Conservation (phyloP, 2,329 filamentous ascomycete species). For the Xylaria hypoxylon region DNA sequence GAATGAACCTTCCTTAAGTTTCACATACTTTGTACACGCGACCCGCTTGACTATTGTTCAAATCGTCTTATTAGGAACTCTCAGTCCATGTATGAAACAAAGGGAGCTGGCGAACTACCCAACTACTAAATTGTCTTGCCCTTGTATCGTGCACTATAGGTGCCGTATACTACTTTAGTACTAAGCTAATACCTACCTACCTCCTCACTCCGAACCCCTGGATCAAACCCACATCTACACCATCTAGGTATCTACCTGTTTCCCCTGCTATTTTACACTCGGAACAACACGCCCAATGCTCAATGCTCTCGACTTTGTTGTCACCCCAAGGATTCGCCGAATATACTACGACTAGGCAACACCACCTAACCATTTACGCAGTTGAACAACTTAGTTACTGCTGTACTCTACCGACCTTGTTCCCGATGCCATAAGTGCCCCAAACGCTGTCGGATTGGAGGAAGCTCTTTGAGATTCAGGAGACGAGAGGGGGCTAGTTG, state of each 20-base stretch:
- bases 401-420: conserved; percentile 28
- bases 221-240: conserved; percentile 42
- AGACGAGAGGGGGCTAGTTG: conserved; percentile 40
- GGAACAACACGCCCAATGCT: conserved; percentile 33
- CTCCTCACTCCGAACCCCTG: conserved; percentile 45
- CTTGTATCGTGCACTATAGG: conserved; percentile 23
- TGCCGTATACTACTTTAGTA: conserved; percentile 17
- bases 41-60: conserved; percentile 32
- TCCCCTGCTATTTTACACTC: conserved; percentile 26
- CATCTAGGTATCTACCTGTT: conserved; percentile 10
- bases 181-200: conserved; percentile 10
- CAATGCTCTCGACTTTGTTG: conserved; percentile 16
- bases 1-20: conserved; percentile 29
- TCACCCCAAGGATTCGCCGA: conserved; percentile 32
- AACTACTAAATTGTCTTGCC: conserved; percentile 32
- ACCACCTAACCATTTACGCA: conserved; percentile 19
- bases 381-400: conserved; percentile 24
- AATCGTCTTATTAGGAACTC: conserved; percentile 40
- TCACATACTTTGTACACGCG: conserved; percentile 7
- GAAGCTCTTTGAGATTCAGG: conserved; percentile 39
- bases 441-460: conserved; percentile 34
- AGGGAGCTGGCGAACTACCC: conserved; percentile 36
- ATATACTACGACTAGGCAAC: conserved; percentile 19
- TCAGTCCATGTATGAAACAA: conserved; percentile 45
- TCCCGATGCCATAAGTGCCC: conserved; percentile 41